A percentile compares a stretch with the other conserved stretches of the same genome.
These are phyloP conservation scores for Kernera saxatilis DNA, from an alignment of 345 rosid species.

Conservation along the genomic window DNA sequence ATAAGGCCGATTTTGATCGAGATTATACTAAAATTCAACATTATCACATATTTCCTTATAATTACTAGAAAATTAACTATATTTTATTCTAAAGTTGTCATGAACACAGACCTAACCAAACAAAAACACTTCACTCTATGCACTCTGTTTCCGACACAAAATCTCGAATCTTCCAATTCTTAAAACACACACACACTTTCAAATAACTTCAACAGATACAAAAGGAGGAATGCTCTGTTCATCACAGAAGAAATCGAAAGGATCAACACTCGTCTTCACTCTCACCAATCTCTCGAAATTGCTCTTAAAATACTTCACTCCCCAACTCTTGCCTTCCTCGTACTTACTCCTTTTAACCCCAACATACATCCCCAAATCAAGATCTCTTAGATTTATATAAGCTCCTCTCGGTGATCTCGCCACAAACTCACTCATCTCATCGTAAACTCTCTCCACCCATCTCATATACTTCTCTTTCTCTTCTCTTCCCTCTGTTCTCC, in stretches of 20 bases:
- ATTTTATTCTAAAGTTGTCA: background rate
- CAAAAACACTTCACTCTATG: background rate
- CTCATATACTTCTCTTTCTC: constrained; percentile 25
- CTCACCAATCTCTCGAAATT: constrained; percentile 33
- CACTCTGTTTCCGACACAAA: background rate
- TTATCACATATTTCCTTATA: background rate
- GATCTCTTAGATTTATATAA: constrained; percentile 45
- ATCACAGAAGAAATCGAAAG: constrained; percentile 29
- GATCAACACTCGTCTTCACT: constrained; percentile 34
- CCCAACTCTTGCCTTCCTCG: constrained; percentile 30
- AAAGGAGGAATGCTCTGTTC: constrained; percentile 34
- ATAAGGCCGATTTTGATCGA: background rate
- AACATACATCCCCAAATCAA: constrained; percentile 39
- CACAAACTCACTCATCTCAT: constrained; percentile 47
- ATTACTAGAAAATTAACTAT: background rate
- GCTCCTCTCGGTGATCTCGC: constrained; percentile 53
- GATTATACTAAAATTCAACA: background rate
- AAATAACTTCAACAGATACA: background rate
- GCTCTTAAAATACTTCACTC: constrained; percentile 33
- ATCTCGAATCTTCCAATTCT: background rate
- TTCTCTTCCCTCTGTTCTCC: constrained; percentile 32
- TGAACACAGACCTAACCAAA: background rate
- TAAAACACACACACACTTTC: background rate
- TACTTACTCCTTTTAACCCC: constrained; percentile 8
- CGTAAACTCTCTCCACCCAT: constrained; percentile 34